Base-by-base conservation (phyloP, 2,329 filamentous ascomycete species). In the Fusarium globosum region DNA sequence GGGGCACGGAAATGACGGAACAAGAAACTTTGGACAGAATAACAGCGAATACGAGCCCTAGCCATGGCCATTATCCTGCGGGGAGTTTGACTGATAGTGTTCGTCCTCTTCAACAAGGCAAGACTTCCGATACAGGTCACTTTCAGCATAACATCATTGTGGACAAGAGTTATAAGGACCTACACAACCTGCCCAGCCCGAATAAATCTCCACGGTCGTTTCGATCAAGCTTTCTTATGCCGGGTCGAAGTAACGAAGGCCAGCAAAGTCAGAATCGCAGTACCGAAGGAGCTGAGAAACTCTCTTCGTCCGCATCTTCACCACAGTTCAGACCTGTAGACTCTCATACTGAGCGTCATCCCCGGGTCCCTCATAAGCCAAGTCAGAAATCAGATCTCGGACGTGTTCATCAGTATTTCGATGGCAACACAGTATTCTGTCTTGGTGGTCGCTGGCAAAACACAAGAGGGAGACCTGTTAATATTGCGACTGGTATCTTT, bases 381-480 rank as follows among this genome's bases (percentile, higher is more conserved):
- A 77, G 65, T 33, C 72, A 69, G 39, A 75, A 76, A 41, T 68
- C 73, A n/a, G 68, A 65, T 79, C 89, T 62, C 91, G 79, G 79
- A 58, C 92, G 88, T 74, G 97, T 98, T 77, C 93, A 96, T 82
- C 90, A 98, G 80, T 97, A 97, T 81, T 98, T 98, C 78, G 90
- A 94, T 49, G 96, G 96, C 51, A 99, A 98, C 79, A 97, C 94
- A 1, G 86, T 95, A 30, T 99, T 99, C 80, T 97, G 91, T 81
- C 87, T 94, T 67, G 93, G 94, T 39, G 96, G 96, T 13, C 89
- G 96, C 67, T 87, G 96, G 68, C 94, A 98, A 79, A 98, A 98
- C 82, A 93, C 96, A 41, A 90, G 91, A 76, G 93, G 97, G 76
- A 90, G 92, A 72, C 96, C 96, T 4, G 91, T 99, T 80, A 98